Percentiles rank a stretch among this genome's conserved stretches.
Conservation (phyloP, 306 rosid genomes). For the Delonix regia region DNA sequence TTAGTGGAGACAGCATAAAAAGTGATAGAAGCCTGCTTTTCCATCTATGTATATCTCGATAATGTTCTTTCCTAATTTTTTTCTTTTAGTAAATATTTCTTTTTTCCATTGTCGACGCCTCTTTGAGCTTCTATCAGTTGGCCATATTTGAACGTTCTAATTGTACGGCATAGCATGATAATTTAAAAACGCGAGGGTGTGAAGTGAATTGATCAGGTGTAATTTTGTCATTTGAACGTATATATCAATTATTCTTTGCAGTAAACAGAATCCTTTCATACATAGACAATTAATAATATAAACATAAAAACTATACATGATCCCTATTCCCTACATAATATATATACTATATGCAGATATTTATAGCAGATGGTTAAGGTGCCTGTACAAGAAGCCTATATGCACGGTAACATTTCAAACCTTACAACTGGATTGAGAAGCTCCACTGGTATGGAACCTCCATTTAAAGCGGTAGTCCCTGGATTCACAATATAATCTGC, state of each 20-base stretch:
- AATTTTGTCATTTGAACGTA: too few species aligned
- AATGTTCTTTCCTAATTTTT: too few species aligned
- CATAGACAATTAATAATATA: background rate
- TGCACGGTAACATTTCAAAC: conserved; percentile 32
- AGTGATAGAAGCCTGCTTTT: too few species aligned
- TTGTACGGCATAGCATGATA: too few species aligned
- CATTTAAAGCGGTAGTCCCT: conserved; percentile 76
- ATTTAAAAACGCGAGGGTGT: too few species aligned
- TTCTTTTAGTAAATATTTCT: too few species aligned
- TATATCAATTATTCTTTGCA: background rate
- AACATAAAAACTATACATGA: background rate
- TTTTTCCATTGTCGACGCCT: too few species aligned
- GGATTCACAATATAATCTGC: conserved; percentile 63
- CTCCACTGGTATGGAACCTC: conserved; percentile 79
- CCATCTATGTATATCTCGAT: too few species aligned
- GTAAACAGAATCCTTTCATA: background rate
- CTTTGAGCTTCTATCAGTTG: too few species aligned
- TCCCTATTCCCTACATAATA: background rate
- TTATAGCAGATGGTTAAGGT: background rate
- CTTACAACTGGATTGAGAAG: conserved; percentile 53
- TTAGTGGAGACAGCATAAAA: too few species aligned
- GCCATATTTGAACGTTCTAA: too few species aligned
- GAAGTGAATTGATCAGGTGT: too few species aligned
- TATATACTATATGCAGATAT: background rate
- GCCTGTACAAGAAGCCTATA: background rate